Percentiles rank a stretch among this genome's conserved stretches.
Conservation (phyloP, 345 rosid genomes). For the Aurinia saxatilis region DNA sequence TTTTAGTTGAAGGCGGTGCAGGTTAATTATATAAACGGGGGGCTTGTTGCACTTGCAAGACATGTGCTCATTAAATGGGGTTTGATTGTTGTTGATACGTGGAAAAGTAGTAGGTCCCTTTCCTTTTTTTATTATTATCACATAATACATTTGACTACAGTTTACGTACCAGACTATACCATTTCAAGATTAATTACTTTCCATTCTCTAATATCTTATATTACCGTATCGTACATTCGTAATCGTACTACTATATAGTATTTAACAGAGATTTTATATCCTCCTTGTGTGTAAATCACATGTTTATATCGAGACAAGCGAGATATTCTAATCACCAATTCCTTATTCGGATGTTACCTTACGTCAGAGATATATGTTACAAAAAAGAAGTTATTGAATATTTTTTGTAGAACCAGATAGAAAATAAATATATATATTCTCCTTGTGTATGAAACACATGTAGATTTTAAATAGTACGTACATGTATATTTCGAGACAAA, state of each 20-base stretch:
- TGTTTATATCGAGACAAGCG: background rate
- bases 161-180: background rate
- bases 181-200: background rate
- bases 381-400: no score
- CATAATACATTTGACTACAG: slow-evolving; percentile 4
- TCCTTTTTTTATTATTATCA: background rate
- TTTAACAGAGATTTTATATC: background rate
- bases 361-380: no score
- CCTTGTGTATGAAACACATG: no score
- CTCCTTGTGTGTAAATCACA: background rate
- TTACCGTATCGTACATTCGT: no score
- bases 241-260: background rate
- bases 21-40: slow-evolving; percentile 2
- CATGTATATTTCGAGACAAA: no score
- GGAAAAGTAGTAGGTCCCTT: background rate
- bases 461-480: no score
- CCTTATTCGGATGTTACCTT: background rate
- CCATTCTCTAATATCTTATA: no score
- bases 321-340: background rate
- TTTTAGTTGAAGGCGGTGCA: slow-evolving; percentile 10
- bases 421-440: no score
- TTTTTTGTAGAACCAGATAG: no score
- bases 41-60: background rate
- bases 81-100: slow-evolving; percentile 1
- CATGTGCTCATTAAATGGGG: slow-evolving; percentile 1